Conservation (phyloP, 352 stramenopile species). For the Thraustochytrium sp. region DNA sequence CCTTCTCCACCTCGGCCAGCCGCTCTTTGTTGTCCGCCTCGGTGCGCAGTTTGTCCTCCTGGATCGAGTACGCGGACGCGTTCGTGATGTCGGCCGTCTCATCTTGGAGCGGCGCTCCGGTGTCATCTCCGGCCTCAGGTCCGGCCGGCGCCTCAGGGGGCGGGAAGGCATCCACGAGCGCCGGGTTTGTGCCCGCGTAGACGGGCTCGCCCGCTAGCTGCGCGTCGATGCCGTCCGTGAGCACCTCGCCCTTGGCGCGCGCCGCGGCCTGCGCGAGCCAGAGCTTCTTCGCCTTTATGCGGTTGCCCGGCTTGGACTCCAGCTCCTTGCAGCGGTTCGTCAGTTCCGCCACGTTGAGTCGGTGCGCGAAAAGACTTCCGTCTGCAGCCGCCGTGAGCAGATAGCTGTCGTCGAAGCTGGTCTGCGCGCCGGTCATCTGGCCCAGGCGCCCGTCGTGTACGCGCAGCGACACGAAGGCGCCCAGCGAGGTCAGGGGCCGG, state of each 20-base stretch:
- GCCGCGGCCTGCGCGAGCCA: background rate
- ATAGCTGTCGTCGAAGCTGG: constrained; percentile 75
- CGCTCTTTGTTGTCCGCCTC: constrained; percentile 67
- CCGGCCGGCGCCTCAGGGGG: background rate
- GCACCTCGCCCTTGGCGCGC: background rate
- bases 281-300: constrained; percentile 21
- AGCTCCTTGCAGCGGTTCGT: background rate
- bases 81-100: constrained; percentile 68
- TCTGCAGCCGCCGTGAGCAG: constrained; percentile 64
- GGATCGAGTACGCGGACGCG: constrained; percentile 76
- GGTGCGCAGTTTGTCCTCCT: constrained; percentile 80
- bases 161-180: background rate
- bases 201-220: background rate
- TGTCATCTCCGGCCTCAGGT: background rate
- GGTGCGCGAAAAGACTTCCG: constrained; percentile 65
- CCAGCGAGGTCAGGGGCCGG: constrained; percentile 55
- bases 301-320: background rate
- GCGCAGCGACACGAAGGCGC: constrained; percentile 65
- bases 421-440: constrained; percentile 50
- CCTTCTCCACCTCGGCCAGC: constrained; percentile 74
- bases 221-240: background rate
- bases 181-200: background rate
- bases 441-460: constrained; percentile 63
- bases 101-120: too few species aligned
- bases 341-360: constrained; percentile 60